Evolutionary conservation across 2,329 filamentous ascomycete genomes (phyloP), one percentile per base, ranked within the genome.

Genomic region (Calycina herbarum): DNA sequence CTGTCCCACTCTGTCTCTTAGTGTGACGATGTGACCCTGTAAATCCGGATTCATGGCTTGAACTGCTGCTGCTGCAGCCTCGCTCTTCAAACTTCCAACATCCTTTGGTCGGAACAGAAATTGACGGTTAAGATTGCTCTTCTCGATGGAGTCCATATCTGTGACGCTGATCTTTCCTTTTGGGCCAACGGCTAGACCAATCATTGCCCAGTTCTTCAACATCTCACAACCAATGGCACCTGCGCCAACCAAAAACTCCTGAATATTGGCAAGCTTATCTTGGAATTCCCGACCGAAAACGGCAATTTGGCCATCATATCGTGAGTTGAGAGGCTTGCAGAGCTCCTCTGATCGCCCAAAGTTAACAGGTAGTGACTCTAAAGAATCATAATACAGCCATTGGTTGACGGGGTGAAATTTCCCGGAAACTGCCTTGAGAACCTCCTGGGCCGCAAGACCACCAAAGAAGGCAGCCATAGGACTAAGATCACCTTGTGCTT

Each of bases 121-220:
- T 75, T 99, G 95, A 56, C 95, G 87, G 82, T 99, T 99, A 62
- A 99, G 83, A 77, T 99, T 99, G 82, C 94, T 98, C 86, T 94
- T 97, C 81, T 99, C 95, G 73, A 99, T 99, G 63, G 94, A 94
- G 76, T 99, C 95, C 88, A 97, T 98, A 77, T 99, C 95, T 15
- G 96, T 98, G 60, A 99, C 91, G 66, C 83, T 92, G 74, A 99
- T 96, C 78, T 91, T 90, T 73, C 95, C 95, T 59, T 93, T 86
- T 2, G 93, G 92, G 3, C 95, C 95, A 57, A 91, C 92, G 57
- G 90, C 94, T 35, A 99, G 83, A 71, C 95, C 95, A 77, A 98
- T 96, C 94, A 99, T 96, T 42, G 96, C 94, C 94, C 95, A 99
- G 79, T 98, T 98, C 86, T 99, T 99, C 72, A 99, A 82, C 91